Base-by-base conservation (phyloP, 2,329 filamentous ascomycete genomes). In the Sclerotinia trifoliorum region DNA sequence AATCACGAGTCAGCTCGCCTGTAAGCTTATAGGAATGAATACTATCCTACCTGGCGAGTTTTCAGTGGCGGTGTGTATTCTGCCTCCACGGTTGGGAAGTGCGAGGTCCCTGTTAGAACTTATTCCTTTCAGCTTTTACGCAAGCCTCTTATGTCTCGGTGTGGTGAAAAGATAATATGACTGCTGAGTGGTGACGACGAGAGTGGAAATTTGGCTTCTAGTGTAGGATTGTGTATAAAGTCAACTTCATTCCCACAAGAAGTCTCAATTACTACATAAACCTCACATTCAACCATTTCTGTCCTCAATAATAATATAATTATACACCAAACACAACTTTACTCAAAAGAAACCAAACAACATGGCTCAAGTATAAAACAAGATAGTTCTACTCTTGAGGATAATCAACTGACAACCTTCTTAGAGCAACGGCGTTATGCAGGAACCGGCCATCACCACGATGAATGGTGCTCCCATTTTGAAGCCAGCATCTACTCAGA, bases 381-480 rank as follows among this genome's bases (percentile, higher is more conserved):
- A n/a, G 5, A 29, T 2, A 26, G 4, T 35, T 46, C 3, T 8
- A 46, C 17, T 15, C 2, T 3, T 19, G 17, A 13, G 15, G 19
- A 8, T 7, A 42, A 42, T n/a, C 8, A 29, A 29, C 57, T 60
- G 13, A 60, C n/a, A 29, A 11, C 19, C 15, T 8, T 13, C 11
- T 10, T 21, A 60, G 57, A 60, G 39, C 21, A 60, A 60, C 44
- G 24, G 39, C 17, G 39, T 46, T 21, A 29, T 19, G n/a, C n/a
- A 19, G 5, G 44, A 62, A 26, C 60, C 44, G 3, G 26, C 60
- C 35, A 62, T 62, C 26, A 62, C 44, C 24, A 62, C 44, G 56
- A 60, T 46, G 39, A 60, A 60, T 19, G 56, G 56, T 60, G 56
- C 39, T 60, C 64, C 55, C 1, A 21, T 52, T 26, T 21, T 60